phyloP scores from a whole-genome alignment of 805 yeast genomes.

The Saccharomycopsis synnaedendra region DNA sequence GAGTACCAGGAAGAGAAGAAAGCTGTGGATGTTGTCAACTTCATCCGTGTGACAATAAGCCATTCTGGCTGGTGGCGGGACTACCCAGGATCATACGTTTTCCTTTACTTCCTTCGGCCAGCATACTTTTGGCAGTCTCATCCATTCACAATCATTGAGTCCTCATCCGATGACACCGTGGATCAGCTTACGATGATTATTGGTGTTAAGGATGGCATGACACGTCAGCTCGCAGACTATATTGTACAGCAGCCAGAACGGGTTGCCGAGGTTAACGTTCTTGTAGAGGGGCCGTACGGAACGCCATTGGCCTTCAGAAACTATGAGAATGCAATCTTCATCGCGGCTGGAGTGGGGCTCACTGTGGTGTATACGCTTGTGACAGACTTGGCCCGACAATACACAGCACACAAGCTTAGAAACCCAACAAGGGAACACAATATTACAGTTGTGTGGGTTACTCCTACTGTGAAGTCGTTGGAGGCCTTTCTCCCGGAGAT shows the following conservation, averaged over 20 bases:
- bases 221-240: slow-evolving; percentile 25
- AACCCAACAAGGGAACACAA: slow-evolving; percentile 1
- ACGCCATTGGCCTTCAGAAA: slow-evolving; percentile 33
- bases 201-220: slow-evolving; percentile 38
- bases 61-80: slow-evolving; percentile 32
- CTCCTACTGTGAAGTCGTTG: slow-evolving; percentile 11
- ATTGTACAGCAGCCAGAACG: slow-evolving; percentile 21
- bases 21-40: slow-evolving; percentile 17
- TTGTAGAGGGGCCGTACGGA: slow-evolving; percentile 68
- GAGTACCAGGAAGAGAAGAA: not conserved
- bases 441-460: slow-evolving; percentile 12
- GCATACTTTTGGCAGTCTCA: slow-evolving; percentile 43
- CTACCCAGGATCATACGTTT: slow-evolving; percentile 34
- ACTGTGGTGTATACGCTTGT: slow-evolving; percentile 47
- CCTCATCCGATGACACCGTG: slow-evolving; percentile 21
- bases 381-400: slow-evolving; percentile 22
- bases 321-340: slow-evolving; percentile 42
- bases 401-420: slow-evolving; percentile 5
- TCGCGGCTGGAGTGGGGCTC: slow-evolving; percentile 71
- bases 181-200: slow-evolving; percentile 29
- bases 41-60: slow-evolving; percentile 35
- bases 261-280: slow-evolving; percentile 23
- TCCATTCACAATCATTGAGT: slow-evolving; percentile 41
- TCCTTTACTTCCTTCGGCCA: slow-evolving; percentile 35
- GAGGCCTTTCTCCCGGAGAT: slow-evolving; percentile 12